Conservation (phyloP, 495 filamentous ascomycete genomes). For the Friedmanniomyces endolithicus region DNA sequence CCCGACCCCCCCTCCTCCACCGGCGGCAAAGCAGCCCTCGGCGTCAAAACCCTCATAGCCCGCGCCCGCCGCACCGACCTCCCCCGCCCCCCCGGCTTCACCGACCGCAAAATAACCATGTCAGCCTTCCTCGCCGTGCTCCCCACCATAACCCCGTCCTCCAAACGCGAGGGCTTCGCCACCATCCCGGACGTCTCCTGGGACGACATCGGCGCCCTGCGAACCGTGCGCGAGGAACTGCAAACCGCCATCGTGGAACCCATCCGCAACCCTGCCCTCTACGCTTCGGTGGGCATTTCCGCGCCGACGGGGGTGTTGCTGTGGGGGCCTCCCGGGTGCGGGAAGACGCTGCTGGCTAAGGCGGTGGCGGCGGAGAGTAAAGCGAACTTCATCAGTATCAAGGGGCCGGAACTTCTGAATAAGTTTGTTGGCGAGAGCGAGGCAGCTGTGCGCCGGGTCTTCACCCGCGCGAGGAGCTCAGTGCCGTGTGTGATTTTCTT, state of each 20-base stretch:
- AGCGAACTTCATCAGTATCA: conserved; percentile 97
- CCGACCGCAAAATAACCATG: conserved; percentile 37
- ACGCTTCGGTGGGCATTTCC: conserved; percentile 68
- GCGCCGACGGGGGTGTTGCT: conserved; percentile 84
- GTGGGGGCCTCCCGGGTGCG: conserved; percentile 94
- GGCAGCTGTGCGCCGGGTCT: conserved; percentile 82
- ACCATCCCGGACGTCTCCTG: conserved; percentile 96
- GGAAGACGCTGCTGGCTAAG: conserved; percentile 92
- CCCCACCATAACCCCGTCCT: conserved; percentile 77
- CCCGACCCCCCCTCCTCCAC: conserved; percentile 21
- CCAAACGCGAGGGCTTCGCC: conserved; percentile 91
- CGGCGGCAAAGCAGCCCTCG: background rate
- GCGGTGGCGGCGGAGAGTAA: conserved; percentile 90
- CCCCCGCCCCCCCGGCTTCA: conserved; percentile 21
- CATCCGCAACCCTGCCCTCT: conserved; percentile 73
- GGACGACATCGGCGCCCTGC: conserved; percentile 80
- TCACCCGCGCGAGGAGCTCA: conserved; percentile 71
- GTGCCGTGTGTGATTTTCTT: conserved; percentile 95
- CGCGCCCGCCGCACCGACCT: conserved; percentile 1
- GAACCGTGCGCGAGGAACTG: conserved; percentile 67
- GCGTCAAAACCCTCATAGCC: background rate
- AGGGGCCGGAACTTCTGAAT: conserved; percentile 86
- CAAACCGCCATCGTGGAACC: conserved; percentile 83
- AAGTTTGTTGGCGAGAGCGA: conserved; percentile 96
- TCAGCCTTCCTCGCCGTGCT: conserved; percentile 66